A percentile compares a stretch with the other conserved stretches of the same genome.
phyloP scores from a whole-genome alignment of 306 rosid genomes.

The Prunus dulcis region DNA sequence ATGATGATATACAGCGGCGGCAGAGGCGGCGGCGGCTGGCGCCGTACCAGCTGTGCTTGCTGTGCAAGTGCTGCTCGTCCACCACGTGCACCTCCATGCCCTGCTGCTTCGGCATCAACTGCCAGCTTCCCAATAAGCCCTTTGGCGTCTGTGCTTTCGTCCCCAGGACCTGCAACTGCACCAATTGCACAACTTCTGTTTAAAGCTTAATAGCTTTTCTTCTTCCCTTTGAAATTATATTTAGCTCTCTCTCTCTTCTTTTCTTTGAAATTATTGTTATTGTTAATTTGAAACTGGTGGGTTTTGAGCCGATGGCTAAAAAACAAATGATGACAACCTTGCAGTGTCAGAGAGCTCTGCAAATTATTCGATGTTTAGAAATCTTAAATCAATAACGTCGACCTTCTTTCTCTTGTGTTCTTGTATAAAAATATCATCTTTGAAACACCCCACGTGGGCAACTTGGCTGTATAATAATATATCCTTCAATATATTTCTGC shows the following conservation, averaged over 20 bases:
- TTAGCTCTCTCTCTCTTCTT: neutral
- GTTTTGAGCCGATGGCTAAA: slow-evolving; percentile 6
- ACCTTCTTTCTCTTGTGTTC: no score
- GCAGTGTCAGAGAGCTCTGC: neutral
- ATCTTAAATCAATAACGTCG: neutral
- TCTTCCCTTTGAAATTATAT: neutral
- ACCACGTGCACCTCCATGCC: slow-evolving; percentile 28
- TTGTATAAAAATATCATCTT: neutral
- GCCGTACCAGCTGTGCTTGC: slow-evolving; percentile 31
- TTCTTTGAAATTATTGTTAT: neutral
- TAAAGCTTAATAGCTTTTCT: neutral
- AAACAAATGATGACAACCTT: slow-evolving; percentile 19
- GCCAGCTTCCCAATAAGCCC: slow-evolving; percentile 43
- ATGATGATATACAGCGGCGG: slow-evolving; percentile 1
- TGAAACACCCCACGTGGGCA: neutral
- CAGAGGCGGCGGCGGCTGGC: slow-evolving; percentile 26
- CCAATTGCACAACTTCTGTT: slow-evolving; percentile 10
- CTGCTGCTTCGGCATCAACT: slow-evolving; percentile 39
- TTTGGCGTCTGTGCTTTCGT: slow-evolving; percentile 37
- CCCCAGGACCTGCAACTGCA: slow-evolving; percentile 35
- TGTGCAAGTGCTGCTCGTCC: slow-evolving; percentile 38
- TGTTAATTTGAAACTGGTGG: neutral
- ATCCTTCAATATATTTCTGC: no score
- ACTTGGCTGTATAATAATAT: neutral
- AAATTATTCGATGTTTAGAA: slow-evolving; percentile 9